Evolutionary conservation across 768 basidiomycete species (phyloP), one percentile per base, ranked within the genome.

Genomic region (Suillus discolor): DNA sequence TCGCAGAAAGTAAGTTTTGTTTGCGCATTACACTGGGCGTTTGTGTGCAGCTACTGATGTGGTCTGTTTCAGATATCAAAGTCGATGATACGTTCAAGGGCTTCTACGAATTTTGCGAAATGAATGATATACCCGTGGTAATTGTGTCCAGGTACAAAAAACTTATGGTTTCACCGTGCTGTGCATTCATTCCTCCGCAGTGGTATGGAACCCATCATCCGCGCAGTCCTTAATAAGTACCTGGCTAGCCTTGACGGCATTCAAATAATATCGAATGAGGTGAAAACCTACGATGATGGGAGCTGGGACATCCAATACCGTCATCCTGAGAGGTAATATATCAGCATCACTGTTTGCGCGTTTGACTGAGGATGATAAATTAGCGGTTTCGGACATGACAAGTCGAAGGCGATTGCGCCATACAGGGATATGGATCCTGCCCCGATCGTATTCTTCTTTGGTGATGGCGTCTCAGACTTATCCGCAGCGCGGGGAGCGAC

Each of bases 381-480:
- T 38, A 94, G 94, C 71, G 88, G 86, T 1, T 98, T 86, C 71
- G 97, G 97, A 0, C 97, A 99, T 75, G 97, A 99, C 79, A 99
- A 99, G 80, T 94, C 92, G 8, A 91, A 90, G 70, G 94, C 97
- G 3, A 98, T 99, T 70, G 80, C 96, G 41, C 96, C 94, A 0
- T 99, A 98, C 79, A 83, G 89, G n/a, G 79, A 82, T 49, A 83
- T 96, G 51, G 70, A 80, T 7, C 74, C 86, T 57, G 87, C 89
- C 6, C 97, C 97, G 3, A 89, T 85, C 2, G 81, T 97, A 12
- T 97, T 99, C 79, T 99, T 97, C 86, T 96, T 97, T 68, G 97
- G 97, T 0, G 97, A 99, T 75, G 97, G 97, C 41, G 97, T 97
- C 60, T 96, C 94, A 64, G 96, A 97, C 75, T 86, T 97, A 77